A percentile compares a stretch with the other conserved stretches of the same genome.
Conservation (phyloP, 2,329 filamentous ascomycete species). For the Plectosphaerella sp. region DNA sequence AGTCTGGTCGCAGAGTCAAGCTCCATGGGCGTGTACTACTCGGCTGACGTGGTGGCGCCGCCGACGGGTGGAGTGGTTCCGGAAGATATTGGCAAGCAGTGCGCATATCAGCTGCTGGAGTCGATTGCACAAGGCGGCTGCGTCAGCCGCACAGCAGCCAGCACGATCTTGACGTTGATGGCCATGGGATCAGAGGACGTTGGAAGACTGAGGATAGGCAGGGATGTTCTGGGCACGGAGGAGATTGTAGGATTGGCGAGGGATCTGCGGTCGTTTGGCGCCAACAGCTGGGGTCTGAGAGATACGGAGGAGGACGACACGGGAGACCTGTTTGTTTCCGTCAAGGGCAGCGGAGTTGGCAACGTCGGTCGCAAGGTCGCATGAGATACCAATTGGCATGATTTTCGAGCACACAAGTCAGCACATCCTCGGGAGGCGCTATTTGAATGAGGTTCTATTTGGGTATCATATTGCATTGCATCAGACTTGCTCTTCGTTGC, state of each 20-base stretch:
- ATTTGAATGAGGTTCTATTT: conserved; percentile 8
- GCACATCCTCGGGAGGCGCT: conserved; percentile 2
- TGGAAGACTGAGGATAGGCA: conserved; percentile 76
- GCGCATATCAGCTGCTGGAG: conserved; percentile 86
- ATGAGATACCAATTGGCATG: conserved; percentile 24
- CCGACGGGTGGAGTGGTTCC: conserved; percentile 77
- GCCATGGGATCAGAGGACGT: conserved; percentile 98
- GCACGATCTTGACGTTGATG: conserved; percentile 83
- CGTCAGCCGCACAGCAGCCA: conserved; percentile 65
- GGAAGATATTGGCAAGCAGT: conserved; percentile 85
- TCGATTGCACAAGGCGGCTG: conserved; percentile 79
- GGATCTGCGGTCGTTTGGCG: conserved; percentile 84
- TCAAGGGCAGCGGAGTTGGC: conserved; percentile 89
- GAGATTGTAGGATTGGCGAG: conserved; percentile 75
- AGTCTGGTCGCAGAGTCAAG: conserved; percentile 91
- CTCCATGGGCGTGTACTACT: conserved; percentile 74
- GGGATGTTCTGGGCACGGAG: conserved; percentile 76
- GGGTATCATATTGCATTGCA: conserved; percentile 3
- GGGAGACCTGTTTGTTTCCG: conserved; percentile 76
- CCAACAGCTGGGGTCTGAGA: conserved; percentile 84
- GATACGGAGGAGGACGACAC: conserved; percentile 64
- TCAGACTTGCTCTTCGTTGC: neutral
- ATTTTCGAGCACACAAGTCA: neutral
- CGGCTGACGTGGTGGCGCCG: conserved; percentile 74
- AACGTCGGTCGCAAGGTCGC: conserved; percentile 91